Evolutionary conservation across 2,329 filamentous ascomycete species (phyloP), one percentile per base, ranked within the genome.

Genomic region (Geosmithia morbida): DNA sequence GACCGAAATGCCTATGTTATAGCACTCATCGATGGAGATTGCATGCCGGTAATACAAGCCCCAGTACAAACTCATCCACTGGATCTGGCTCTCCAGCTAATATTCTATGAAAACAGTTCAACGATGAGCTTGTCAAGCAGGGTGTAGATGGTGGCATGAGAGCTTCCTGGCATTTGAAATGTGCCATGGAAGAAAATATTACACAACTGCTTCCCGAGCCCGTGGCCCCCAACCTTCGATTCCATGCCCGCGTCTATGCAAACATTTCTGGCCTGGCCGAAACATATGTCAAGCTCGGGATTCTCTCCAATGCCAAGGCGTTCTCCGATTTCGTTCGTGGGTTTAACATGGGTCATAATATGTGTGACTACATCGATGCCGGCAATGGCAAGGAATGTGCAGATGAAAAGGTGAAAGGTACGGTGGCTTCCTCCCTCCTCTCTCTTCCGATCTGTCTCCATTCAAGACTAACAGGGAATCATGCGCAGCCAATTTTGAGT

Each of bases 321-420:
- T 52, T 69, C 40, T 48, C 53, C 19, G 52, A 56, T 2, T 69
- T 68, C 49, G 57, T 67, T 14, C 62, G 61, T 17, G 66, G 65
- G 0, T 67, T 69, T 55, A 68, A 68, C 46, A 66, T 62, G 52
- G 60, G 57, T 19, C 51, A 61, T 44, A 46, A 55, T 1, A 47
- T 63, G 18, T 66, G 61, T 50, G 64, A 68, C 40, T 66, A 62
- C 48, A 57, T 67, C 20, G 64, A 68, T 54, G 65, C 62, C 10
- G 66, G 66, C 6, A 58, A 62, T 48, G 65, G 65, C 10, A 68
- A 68, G 48, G 65, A 68, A 49, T 68, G 65, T 44, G 56, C 64
- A 2, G 66, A 68, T 52, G 58, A 61, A 37, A 68, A 68, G 46
- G 52, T 69, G 17, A 60, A 61, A 59, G 65, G 66, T 66, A 42